A percentile compares a stretch with the other conserved stretches of the same genome.
Evolutionary conservation across 441 rosid species (phyloP).

Genomic region (Adansonia gregorii): DNA sequence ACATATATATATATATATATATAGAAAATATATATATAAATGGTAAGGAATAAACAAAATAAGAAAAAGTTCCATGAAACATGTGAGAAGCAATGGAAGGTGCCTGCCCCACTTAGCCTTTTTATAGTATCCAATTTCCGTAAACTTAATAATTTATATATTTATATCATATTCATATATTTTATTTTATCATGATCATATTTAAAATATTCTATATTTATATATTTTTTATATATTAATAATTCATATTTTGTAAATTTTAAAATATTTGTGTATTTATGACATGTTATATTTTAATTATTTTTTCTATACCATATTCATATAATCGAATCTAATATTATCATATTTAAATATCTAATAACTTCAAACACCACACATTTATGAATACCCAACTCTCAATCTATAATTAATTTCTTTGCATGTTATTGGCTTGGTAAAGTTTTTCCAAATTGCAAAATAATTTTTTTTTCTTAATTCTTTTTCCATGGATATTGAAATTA

Average conservation of each 20-base stretch:
- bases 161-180: too few species aligned
- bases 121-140: background rate
- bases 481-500: background rate
- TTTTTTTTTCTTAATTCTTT: background rate
- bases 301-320: too few species aligned
- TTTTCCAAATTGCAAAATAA: background rate
- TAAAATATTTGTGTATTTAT: too few species aligned
- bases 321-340: too few species aligned
- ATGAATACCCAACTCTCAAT: background rate
- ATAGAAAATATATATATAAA: background rate
- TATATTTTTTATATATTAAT: too few species aligned
- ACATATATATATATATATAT: too few species aligned
- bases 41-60: background rate
- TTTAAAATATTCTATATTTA: too few species aligned
- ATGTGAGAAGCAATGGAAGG: slow-evolving; percentile 12
- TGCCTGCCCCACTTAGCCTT: slow-evolving; percentile 4
- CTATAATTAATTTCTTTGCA: background rate
- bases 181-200: too few species aligned
- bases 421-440: background rate
- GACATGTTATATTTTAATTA: too few species aligned
- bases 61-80: background rate
- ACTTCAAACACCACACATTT: background rate
- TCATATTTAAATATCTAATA: too few species aligned
- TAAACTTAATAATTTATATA: too few species aligned
- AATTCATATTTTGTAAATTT: too few species aligned